Base-by-base conservation (phyloP, 2,329 filamentous ascomycete genomes). In the Neoscytalidium dimidiatum region DNA sequence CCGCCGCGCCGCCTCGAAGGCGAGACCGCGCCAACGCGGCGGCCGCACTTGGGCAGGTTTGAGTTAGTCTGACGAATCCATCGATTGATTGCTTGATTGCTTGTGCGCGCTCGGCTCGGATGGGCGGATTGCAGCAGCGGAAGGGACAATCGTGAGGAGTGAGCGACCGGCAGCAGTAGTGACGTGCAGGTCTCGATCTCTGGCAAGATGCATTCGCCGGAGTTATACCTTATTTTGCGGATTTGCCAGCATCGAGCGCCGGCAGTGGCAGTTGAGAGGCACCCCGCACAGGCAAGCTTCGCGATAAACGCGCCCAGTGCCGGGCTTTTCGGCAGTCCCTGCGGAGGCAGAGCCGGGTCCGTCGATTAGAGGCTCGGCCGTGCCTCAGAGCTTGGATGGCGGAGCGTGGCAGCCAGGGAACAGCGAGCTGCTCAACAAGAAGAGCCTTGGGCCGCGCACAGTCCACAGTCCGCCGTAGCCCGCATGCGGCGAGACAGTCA, bases 171-270 rank as follows among this genome's bases (percentile, higher is more conserved):
- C 28, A 28, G 48, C 19, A 28, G 26, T 9, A 31, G 21, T 44
- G 53, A 58, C n/a, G 35, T 58, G 53, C 53, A 58, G 28, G 53
- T 11, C 53, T 44, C 53, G 35, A 44, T 58, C 53, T 41, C 33
- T 26, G 14, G 38, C 14, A 8, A 41, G 53, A 43, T 58, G 53
- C 14, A 35, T 13, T 35, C 23, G 23, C 53, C 53, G 35, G 35
- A 44, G 35, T 58, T 29, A 17, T 35, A 58, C 53, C 53, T 58
- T 43, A 26, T 29, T 33, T 35, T 14, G 38, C 49, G 49, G 4
- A n/a, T 29, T n/a, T 21, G 17, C 28, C 26, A 21, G 9, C 48
- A 56, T 56, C 51, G 51, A 35, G 33, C 31, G 13, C 31, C 33
- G 33, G 19, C 31, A 53, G 26, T 53, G 51, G 51, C 31, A 38